Evolutionary conservation across 2,329 filamentous ascomycete species (phyloP).

Genomic region (Aspergillus vadensis): DNA sequence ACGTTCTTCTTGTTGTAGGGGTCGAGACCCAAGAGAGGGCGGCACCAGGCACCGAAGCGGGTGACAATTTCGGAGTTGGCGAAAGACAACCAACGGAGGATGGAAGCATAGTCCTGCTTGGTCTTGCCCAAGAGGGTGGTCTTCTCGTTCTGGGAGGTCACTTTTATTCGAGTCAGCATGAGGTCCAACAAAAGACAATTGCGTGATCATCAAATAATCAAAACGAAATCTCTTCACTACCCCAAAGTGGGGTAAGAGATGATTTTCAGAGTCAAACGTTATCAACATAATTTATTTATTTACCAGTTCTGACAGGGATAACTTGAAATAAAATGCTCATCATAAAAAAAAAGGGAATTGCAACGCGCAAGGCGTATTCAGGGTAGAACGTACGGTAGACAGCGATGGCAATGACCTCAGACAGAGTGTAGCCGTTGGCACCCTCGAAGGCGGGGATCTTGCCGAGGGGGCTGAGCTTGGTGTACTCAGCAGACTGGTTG

Average conservation of each 20-base stretch:
- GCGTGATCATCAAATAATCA: conserved; percentile 16
- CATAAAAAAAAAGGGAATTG: conserved; percentile 43
- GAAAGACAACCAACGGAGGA: conserved; percentile 97
- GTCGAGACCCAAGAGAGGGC: conserved; percentile 76
- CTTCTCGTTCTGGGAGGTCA: conserved; percentile 99
- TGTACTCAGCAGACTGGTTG: conserved; percentile 72
- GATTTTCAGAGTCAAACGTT: conserved; percentile 67
- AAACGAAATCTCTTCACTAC: conserved; percentile 21
- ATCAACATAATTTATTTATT: conserved; percentile 70
- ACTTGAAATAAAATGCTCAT: conserved; percentile 80
- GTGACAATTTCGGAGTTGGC: conserved; percentile 85
- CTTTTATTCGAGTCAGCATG: conserved; percentile 52
- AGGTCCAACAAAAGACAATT: conserved; percentile 14
- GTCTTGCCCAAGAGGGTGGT: conserved; percentile 98
- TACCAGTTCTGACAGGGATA: conserved; percentile 94
- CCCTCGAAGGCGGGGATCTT: conserved; percentile 93
- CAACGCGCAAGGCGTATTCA: conserved; percentile 18
- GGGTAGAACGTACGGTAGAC: conserved; percentile 81
- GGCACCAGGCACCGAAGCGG: conserved; percentile 76
- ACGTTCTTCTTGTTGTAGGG: conserved; percentile 98
- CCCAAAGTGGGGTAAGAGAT: conserved; percentile 44
- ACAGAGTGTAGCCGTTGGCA: conserved; percentile 84
- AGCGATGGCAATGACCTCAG: conserved; percentile 90
- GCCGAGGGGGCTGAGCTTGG: conserved; percentile 81
- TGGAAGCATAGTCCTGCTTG: conserved; percentile 99